Conservation (phyloP, 2,329 filamentous ascomycete genomes). For the Fusarium citri region DNA sequence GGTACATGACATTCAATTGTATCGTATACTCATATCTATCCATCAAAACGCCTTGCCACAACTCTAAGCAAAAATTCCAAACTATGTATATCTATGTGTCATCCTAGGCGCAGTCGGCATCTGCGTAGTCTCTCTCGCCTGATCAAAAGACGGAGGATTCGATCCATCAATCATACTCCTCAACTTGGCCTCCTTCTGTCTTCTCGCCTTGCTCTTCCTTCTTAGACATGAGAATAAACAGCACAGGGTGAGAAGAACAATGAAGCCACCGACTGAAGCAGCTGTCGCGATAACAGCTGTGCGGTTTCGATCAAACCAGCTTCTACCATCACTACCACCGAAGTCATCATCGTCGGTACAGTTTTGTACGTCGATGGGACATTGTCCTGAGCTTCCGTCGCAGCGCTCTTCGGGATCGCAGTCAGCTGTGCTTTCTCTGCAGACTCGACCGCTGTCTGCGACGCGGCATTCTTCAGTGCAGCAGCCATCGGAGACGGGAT, state of each 20-base stretch:
- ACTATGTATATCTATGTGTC: conserved; percentile 28
- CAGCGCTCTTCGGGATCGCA: conserved; percentile 29
- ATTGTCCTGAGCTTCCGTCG: conserved; percentile 18
- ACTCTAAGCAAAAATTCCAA: not conserved
- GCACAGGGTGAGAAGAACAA: conserved; percentile 2
- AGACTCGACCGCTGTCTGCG: not conserved
- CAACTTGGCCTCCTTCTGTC: not conserved
- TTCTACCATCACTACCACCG: not conserved
- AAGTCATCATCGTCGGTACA: not conserved
- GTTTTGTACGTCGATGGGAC: conserved; percentile 19
- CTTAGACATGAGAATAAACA: conserved; percentile 9
- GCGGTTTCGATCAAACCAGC: conserved; percentile 31
- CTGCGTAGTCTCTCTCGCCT: not conserved
- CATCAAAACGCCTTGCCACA: not conserved
- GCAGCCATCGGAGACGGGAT: conserved; percentile 16
- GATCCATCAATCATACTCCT: conserved; percentile 10
- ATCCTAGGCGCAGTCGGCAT: conserved; percentile 6
- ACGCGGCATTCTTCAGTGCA: conserved; percentile 27
- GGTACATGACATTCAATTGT: not conserved
- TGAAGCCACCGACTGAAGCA: conserved; percentile 21
- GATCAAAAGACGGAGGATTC: not conserved
- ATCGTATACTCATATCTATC: not conserved
- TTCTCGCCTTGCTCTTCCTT: not conserved
- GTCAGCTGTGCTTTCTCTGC: conserved; percentile 11
- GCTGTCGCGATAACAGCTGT: conserved; percentile 27